These are phyloP conservation scores for Pisolithus marmoratus DNA, from an alignment of 768 basidiomycete species.

Conservation along the genomic window DNA sequence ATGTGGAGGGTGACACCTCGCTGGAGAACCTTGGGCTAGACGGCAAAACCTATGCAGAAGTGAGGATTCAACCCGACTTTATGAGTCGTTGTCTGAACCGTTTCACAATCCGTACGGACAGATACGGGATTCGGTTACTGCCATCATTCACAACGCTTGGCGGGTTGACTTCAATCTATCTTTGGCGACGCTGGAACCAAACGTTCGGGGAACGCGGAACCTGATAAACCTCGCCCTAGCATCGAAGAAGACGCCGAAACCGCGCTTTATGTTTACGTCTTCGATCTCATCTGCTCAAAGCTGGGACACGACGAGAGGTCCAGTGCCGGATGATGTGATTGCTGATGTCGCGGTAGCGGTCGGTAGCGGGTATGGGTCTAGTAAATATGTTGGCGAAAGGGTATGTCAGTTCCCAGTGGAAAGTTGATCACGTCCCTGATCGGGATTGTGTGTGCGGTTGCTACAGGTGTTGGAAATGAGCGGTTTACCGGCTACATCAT, in stretches of 20 bases:
- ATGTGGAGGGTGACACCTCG: conserved; percentile 33
- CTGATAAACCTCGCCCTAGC: conserved; percentile 30
- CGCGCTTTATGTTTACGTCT: conserved; percentile 24
- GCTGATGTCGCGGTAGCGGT: conserved; percentile 20
- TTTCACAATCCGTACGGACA: not conserved
- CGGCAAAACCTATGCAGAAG: conserved; percentile 23
- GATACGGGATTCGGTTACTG: conserved; percentile 19
- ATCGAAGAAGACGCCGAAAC: conserved; percentile 11
- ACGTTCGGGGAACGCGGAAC: conserved; percentile 28
- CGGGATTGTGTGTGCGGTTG: too few relatives aligned
- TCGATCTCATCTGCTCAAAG: conserved; percentile 15
- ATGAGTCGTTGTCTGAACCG: not conserved
- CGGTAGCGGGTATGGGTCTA: conserved; percentile 32
- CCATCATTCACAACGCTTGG: conserved; percentile 37
- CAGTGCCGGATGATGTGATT: conserved; percentile 31
- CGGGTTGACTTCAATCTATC: conserved; percentile 37
- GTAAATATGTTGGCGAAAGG: conserved; percentile 34
- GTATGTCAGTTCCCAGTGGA: conserved; percentile 16
- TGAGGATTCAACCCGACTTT: conserved; percentile 7
- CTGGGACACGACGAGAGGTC: conserved; percentile 21
- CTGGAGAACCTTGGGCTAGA: conserved; percentile 24
- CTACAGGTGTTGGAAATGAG: conserved; percentile 22
- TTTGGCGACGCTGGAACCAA: conserved; percentile 32
- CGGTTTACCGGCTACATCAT: conserved; percentile 16
- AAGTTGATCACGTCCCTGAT: not conserved